These are phyloP conservation scores for Fraxinus sp. DNA, from an alignment of 305 asterid genomes.

Conservation along the genomic window DNA sequence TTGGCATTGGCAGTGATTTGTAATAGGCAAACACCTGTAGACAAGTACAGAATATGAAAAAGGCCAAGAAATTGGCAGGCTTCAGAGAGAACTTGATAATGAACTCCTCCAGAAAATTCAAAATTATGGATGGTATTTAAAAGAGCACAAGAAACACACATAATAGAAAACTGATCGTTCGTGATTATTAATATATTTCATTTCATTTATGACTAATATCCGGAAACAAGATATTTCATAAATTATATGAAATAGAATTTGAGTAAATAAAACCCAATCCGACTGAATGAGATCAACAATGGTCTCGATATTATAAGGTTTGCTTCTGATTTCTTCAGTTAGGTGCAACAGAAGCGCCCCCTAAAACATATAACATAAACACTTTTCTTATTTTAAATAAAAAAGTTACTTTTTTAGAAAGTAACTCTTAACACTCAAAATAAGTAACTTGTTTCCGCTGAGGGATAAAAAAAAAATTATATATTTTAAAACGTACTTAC, in stretches of 20 bases:
- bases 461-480: background rate
- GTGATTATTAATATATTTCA: background rate
- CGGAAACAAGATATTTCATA: background rate
- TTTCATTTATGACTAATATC: background rate
- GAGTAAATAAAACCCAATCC: background rate
- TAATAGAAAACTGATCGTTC: background rate
- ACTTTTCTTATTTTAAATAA: background rate
- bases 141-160: background rate
- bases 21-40: constrained; percentile 73
- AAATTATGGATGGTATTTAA: background rate
- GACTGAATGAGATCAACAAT: background rate
- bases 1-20: constrained; percentile 83
- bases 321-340: constrained; percentile 5
- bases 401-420: background rate
- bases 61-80: constrained; percentile 10
- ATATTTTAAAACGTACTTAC: background rate
- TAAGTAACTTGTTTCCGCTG: background rate
- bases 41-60: background rate
- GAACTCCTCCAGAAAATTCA: constrained; percentile 3
- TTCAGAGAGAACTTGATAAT: constrained; percentile 2
- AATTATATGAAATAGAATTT: background rate
- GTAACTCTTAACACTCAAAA: background rate
- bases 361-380: background rate
- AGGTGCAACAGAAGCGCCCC: background rate
- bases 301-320: background rate